Evolutionary conservation across 495 filamentous ascomycete species (phyloP).

Genomic region (Pseudotulostoma volvatum): DNA sequence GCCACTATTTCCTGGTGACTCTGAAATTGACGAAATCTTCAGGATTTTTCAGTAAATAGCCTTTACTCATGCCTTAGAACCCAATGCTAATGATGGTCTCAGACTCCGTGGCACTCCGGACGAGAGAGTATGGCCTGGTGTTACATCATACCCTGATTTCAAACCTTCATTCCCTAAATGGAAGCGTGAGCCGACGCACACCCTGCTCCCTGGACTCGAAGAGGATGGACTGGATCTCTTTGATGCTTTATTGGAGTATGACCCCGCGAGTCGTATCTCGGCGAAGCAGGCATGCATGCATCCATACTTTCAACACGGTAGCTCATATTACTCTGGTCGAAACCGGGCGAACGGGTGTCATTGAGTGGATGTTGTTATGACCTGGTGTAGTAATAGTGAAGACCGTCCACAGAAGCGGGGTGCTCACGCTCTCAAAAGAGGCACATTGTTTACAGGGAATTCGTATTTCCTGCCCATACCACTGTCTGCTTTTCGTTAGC

Average conservation of each 20-base stretch:
- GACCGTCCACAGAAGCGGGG: no score
- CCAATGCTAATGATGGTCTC: background rate
- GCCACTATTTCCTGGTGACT: constrained; percentile 92
- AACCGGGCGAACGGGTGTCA: constrained; percentile 27
- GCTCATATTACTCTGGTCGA: constrained; percentile 34
- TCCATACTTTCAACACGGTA: constrained; percentile 75
- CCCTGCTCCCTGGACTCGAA: constrained; percentile 49
- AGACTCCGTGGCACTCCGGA: constrained; percentile 85
- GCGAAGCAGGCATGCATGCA: constrained; percentile 90
- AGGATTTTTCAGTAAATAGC: constrained; percentile 85
- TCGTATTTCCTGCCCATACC: no score
- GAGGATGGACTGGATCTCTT: constrained; percentile 69
- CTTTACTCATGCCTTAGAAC: constrained; percentile 4
- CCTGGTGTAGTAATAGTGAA: no score
- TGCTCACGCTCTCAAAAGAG: no score
- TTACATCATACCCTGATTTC: constrained; percentile 95
- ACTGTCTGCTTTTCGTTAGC: no score
- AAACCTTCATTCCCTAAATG: constrained; percentile 95
- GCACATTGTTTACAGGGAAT: no score
- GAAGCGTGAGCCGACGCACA: constrained; percentile 48
- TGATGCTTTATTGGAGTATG: constrained; percentile 83
- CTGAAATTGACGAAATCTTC: constrained; percentile 99
- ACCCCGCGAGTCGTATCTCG: constrained; percentile 82
- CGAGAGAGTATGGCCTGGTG: constrained; percentile 83
- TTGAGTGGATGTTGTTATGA: no score